Conservation (phyloP, 345 rosid species). For the Clarkia xantiana region DNA sequence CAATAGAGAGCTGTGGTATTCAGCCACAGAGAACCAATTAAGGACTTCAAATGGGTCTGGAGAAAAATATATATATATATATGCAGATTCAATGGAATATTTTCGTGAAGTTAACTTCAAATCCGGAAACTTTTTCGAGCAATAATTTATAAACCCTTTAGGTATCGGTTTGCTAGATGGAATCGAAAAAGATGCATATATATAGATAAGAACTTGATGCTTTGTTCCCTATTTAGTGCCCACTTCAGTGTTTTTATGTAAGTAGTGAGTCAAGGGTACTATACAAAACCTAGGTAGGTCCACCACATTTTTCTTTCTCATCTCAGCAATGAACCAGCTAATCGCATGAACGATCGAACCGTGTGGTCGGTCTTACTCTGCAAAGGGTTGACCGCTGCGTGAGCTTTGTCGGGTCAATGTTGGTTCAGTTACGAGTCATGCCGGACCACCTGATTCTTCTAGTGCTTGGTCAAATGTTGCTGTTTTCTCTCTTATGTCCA, state of each 20-base stretch:
- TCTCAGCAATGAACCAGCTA: no score
- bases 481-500: no score
- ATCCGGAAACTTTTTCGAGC: slow-evolving; percentile 14
- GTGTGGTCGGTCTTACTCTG: no score
- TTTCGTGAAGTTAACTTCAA: slow-evolving; percentile 13
- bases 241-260: slow-evolving; percentile 11
- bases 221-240: slow-evolving; percentile 1
- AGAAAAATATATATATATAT: slow-evolving; percentile 6
- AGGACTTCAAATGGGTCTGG: slow-evolving; percentile 5
- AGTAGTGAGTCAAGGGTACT: slow-evolving; percentile 10
- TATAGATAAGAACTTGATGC: slow-evolving; percentile 41
- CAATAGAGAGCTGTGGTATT: slow-evolving; percentile 9
- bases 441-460: no score
- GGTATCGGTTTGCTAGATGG: no score
- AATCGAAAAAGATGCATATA: slow-evolving; percentile 5
- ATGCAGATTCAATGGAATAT: slow-evolving; percentile 19
- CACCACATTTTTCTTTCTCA: no score
- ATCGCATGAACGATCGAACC: no score
- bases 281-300: no score
- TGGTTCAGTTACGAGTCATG: no score
- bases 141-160: slow-evolving; percentile 29
- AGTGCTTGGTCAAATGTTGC: no score
- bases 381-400: no score
- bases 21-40: slow-evolving; percentile 1
- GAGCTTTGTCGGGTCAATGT: no score